Evolutionary conservation across 164 flowering plant genomes (phyloP).

Genomic region (Houttuynia cordata): DNA sequence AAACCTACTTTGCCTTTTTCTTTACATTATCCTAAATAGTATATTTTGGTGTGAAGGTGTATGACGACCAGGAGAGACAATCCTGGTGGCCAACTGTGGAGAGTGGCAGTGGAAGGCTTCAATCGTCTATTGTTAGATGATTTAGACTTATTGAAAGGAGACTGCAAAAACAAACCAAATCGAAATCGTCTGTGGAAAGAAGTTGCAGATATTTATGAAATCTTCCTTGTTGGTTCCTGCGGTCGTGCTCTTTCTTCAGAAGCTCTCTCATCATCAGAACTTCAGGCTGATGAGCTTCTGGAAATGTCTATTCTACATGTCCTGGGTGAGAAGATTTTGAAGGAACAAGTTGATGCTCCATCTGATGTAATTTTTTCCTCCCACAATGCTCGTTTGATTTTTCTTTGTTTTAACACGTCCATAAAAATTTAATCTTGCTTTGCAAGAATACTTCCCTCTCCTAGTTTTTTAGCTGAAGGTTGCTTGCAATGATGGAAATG

Average conservation of each 20-base stretch:
- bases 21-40: not conserved
- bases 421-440: not conserved
- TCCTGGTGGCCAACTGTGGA: constrained; percentile 85
- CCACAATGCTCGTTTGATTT: not conserved
- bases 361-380: constrained; percentile 44
- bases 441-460: not conserved
- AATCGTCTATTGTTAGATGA: constrained; percentile 59
- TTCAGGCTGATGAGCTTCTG: constrained; percentile 61
- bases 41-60: constrained; percentile 36
- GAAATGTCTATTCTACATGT: constrained; percentile 64
- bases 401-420: not conserved
- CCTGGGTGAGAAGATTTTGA: constrained; percentile 72
- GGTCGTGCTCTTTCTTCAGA: constrained; percentile 82
- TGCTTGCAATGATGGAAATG: not conserved
- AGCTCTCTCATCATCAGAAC: constrained; percentile 34
- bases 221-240: constrained; percentile 85
- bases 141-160: constrained; percentile 27
- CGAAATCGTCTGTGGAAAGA: constrained; percentile 87
- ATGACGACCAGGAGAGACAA: constrained; percentile 92
- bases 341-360: constrained; percentile 58
- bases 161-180: constrained; percentile 30
- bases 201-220: constrained; percentile 83
- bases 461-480: not conserved
- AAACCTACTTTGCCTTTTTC: too few species aligned
- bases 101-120: constrained; percentile 79